Conservation (phyloP, 2,329 filamentous ascomycete species). For the Elsinoe ampelina region DNA sequence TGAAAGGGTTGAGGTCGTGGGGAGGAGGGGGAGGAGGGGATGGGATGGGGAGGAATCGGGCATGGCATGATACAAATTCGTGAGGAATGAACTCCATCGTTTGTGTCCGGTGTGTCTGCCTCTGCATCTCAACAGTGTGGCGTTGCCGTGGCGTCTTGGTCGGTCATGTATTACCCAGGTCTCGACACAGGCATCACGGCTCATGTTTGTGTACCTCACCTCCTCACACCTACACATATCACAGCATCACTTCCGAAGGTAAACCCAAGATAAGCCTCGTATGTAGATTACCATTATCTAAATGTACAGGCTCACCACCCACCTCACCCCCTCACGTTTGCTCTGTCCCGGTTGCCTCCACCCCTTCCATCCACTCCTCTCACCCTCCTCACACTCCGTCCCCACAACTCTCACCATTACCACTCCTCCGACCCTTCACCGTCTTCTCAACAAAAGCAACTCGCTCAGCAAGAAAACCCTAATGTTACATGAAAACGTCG, state of each 20-base stretch:
- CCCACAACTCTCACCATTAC: not conserved
- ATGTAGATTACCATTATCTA: conserved; percentile 9
- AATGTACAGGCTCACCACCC: conserved; percentile 6
- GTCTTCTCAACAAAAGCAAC: not conserved
- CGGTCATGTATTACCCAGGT: no score
- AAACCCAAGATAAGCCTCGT: conserved; percentile 1
- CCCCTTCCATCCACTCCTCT: not conserved
- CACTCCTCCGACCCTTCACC: not conserved
- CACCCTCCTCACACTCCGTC: not conserved
- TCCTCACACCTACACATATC: not conserved
- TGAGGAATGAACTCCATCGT: no score
- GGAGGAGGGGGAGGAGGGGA: not conserved
- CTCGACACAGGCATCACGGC: no score
- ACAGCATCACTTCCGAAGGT: not conserved
- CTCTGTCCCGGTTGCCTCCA: not conserved
- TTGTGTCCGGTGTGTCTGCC: no score
- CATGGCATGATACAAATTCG: not conserved
- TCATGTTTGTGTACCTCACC: no score
- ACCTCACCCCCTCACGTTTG: not conserved
- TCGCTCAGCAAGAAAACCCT: not conserved
- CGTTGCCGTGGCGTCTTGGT: no score
- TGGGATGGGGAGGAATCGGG: not conserved
- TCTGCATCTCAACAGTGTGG: no score
- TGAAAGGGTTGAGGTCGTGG: not conserved
- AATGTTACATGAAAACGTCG: not conserved